Evolutionary conservation across 2,329 filamentous ascomycete species (phyloP).

Genomic region (Colletotrichum melonis): DNA sequence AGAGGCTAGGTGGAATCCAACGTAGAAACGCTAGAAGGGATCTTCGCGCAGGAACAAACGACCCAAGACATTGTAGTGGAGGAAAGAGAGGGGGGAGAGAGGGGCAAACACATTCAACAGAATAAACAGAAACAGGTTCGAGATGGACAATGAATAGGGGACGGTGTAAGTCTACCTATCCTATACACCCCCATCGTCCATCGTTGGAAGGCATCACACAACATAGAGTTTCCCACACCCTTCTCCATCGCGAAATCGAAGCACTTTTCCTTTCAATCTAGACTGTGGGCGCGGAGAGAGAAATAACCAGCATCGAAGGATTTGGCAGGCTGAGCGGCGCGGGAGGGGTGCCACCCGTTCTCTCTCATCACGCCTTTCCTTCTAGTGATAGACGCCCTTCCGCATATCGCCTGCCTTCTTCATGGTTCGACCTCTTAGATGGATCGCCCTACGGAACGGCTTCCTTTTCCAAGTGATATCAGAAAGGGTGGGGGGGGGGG

Average conservation of each 20-base stretch:
- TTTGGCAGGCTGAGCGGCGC: not conserved
- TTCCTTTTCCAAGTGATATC: not conserved
- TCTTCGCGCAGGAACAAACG: not conserved
- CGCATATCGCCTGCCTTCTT: too few species aligned
- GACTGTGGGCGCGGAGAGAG: too few species aligned
- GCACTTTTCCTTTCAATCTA: not conserved
- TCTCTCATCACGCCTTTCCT: too few species aligned
- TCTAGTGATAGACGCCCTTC: too few species aligned
- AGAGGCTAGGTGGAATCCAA: not conserved
- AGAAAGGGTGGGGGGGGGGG: not conserved
- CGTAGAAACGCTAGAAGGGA: not conserved
- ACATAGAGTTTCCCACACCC: not conserved
- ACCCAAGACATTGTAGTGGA: not conserved
- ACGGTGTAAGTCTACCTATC: too few species aligned
- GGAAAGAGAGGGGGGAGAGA: not conserved
- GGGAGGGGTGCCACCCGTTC: too few species aligned
- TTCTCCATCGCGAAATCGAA: not conserved
- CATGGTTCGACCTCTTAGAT: not conserved
- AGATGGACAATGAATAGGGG: too few species aligned
- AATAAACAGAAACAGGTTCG: too few species aligned
- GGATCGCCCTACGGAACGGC: not conserved
- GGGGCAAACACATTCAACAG: not conserved
- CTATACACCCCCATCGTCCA: too few species aligned
- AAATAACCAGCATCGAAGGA: not conserved
- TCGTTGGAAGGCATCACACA: not conserved